A percentile compares a stretch with the other conserved stretches of the same genome.
Evolutionary conservation across 805 yeast species (phyloP).

Genomic region (Kodamaea restingae): DNA sequence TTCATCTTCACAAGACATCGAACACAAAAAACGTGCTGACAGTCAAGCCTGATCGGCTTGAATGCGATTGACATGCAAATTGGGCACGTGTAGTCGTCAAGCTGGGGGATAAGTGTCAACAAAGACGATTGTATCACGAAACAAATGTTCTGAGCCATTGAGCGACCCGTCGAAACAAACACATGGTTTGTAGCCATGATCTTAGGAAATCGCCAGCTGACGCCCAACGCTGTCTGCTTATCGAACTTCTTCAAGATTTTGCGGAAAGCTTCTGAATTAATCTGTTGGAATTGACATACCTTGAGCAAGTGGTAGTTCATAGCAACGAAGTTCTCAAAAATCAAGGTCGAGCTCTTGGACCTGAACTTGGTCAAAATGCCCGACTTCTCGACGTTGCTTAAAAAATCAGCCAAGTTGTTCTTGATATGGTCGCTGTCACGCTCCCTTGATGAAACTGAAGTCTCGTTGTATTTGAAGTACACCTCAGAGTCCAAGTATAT

Average conservation of each 20-base stretch:
- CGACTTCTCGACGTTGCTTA: constrained; percentile 34
- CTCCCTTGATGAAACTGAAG: constrained; percentile 37
- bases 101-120: constrained; percentile 60
- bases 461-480: constrained; percentile 52
- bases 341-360: constrained; percentile 39
- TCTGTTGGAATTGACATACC: constrained; percentile 54
- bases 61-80: constrained; percentile 67
- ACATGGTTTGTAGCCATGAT: constrained; percentile 39
- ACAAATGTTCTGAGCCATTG: constrained; percentile 53
- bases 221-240: constrained; percentile 58
- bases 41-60: constrained; percentile 62
- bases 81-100: constrained; percentile 74
- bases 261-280: constrained; percentile 59
- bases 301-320: constrained; percentile 54
- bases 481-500: constrained; percentile 64
- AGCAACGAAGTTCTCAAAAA: constrained; percentile 48
- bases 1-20: constrained; percentile 68
- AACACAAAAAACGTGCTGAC: constrained; percentile 70
- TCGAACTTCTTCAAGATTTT: constrained; percentile 75
- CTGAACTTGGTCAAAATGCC: constrained; percentile 40
- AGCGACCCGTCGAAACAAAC: constrained; percentile 38
- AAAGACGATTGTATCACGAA: constrained; percentile 51
- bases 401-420: constrained; percentile 39
- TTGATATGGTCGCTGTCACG: constrained; percentile 45
- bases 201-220: constrained; percentile 45